phyloP scores from a whole-genome alignment of 495 filamentous ascomycete species.

The Lophium mytilinum region DNA sequence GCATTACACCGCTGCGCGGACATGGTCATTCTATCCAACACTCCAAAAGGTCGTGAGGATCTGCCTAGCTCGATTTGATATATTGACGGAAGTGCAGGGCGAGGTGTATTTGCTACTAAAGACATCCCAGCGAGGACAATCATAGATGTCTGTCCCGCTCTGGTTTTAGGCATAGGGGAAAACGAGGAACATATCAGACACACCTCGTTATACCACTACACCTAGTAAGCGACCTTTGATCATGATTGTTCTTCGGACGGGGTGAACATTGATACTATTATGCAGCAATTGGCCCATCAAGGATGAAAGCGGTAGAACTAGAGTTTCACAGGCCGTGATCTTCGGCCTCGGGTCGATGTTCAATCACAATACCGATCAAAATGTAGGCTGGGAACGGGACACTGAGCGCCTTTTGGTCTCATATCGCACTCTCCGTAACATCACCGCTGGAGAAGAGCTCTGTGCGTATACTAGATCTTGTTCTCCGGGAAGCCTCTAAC shows the following conservation, averaged over 20 bases:
- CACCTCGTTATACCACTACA: conserved; percentile 49
- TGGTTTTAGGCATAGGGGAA: conserved; percentile 41
- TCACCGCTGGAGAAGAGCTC: conserved; percentile 45
- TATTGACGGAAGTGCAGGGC: conserved; percentile 32
- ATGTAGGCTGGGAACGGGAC: conserved; percentile 47
- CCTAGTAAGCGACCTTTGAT: conserved; percentile 39
- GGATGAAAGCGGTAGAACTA: conserved; percentile 8
- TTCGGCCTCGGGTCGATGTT: conserved; percentile 51
- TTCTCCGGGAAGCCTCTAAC: not conserved
- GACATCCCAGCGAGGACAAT: conserved; percentile 41
- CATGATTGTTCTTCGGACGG: not conserved
- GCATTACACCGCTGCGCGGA: conserved; percentile 7
- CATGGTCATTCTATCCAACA: conserved; percentile 24
- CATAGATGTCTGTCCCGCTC: conserved; percentile 45
- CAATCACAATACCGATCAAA: conserved; percentile 48
- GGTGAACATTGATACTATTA: not conserved
- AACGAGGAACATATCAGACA: conserved; percentile 40
- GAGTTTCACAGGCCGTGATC: conserved; percentile 43
- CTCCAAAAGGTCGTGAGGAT: conserved; percentile 26
- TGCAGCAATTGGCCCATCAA: conserved; percentile 37
- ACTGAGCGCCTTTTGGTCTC: conserved; percentile 37
- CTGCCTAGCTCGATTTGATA: not conserved
- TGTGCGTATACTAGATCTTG: conserved; percentile 27
- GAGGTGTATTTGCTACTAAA: conserved; percentile 43
- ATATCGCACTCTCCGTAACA: conserved; percentile 44